Evolutionary conservation across 1,284 basidiomycete species (phyloP).

Genomic region (Phlebopus sp.): DNA sequence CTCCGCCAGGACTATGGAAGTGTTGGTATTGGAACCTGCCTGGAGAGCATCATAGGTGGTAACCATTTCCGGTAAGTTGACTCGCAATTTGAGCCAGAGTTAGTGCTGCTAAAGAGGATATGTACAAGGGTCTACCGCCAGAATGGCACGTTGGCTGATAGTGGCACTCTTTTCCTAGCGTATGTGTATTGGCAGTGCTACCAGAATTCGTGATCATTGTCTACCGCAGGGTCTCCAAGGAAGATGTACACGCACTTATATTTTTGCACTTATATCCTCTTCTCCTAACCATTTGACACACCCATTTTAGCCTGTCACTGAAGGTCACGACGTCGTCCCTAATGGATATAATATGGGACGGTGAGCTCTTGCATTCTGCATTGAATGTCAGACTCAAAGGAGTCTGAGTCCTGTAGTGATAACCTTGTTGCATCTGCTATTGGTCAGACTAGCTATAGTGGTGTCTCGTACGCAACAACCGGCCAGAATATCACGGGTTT

Average conservation of each 20-base stretch:
- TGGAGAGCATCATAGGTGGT: conserved; percentile 62
- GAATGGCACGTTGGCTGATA: conserved; percentile 54
- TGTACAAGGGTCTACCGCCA: conserved; percentile 51
- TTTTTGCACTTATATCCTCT: no score
- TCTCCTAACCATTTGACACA: background rate
- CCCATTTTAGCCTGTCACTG: conserved; percentile 30
- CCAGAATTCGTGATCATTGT: background rate
- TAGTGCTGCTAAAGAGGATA: background rate
- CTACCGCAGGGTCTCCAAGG: conserved; percentile 51
- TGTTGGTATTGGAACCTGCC: conserved; percentile 51
- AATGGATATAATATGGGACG: conserved; percentile 57
- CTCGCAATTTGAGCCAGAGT: background rate
- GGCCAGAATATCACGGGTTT: conserved; percentile 35
- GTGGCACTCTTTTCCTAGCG: conserved; percentile 64
- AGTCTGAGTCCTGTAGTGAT: conserved; percentile 34
- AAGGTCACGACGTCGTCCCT: conserved; percentile 50
- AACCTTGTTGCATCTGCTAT: conserved; percentile 42
- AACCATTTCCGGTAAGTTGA: conserved; percentile 57
- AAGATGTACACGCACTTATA: conserved; percentile 41
- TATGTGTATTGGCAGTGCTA: conserved; percentile 31
- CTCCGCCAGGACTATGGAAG: conserved; percentile 59
- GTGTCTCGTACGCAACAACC: conserved; percentile 48
- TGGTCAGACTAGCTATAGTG: conserved; percentile 41
- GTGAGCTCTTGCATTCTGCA: conserved; percentile 25
- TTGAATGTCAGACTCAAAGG: background rate